Percentiles rank a stretch among this genome's conserved stretches.
Conservation (phyloP, 2,329 filamentous ascomycete genomes). For the Tolypocladium endophyticum region DNA sequence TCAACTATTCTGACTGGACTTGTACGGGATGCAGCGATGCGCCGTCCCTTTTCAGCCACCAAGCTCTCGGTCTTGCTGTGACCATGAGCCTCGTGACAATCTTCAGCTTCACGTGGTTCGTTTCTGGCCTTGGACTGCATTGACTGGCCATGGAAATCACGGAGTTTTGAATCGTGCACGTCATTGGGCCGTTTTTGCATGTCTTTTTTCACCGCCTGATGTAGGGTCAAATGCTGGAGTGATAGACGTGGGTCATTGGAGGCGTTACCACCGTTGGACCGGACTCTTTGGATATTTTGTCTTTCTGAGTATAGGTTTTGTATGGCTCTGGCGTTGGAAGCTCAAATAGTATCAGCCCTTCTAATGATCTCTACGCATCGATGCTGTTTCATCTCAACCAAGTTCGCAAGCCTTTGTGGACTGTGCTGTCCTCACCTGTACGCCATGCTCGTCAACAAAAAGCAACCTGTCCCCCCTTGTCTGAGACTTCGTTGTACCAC, state of each 20-base stretch:
- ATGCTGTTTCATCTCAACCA: neutral
- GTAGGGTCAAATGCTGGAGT: neutral
- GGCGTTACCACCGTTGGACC: neutral
- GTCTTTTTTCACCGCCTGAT: neutral
- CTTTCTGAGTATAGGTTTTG: neutral
- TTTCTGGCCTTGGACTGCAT: constrained; percentile 36
- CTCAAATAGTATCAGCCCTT: neutral
- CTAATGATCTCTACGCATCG: neutral
- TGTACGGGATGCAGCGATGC: constrained; percentile 50
- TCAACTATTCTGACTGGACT: constrained; percentile 38
- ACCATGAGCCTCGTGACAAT: constrained; percentile 46
- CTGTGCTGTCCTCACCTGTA: neutral
- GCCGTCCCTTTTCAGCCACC: constrained; percentile 32
- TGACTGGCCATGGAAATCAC: constrained; percentile 4
- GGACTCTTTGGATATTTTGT: neutral
- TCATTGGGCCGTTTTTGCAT: neutral
- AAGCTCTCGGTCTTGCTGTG: constrained; percentile 38
- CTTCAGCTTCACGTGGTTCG: constrained; percentile 54
- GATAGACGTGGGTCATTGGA: neutral
- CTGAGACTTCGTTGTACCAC: neutral
- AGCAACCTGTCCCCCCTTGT: neutral
- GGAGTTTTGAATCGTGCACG: neutral
- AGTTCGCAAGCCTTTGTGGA: too few relatives aligned
- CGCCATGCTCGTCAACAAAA: neutral
- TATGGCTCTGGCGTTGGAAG: neutral